Conservation (phyloP, 352 stramenopile species). For the Phytophthora macrochlamydospora region DNA sequence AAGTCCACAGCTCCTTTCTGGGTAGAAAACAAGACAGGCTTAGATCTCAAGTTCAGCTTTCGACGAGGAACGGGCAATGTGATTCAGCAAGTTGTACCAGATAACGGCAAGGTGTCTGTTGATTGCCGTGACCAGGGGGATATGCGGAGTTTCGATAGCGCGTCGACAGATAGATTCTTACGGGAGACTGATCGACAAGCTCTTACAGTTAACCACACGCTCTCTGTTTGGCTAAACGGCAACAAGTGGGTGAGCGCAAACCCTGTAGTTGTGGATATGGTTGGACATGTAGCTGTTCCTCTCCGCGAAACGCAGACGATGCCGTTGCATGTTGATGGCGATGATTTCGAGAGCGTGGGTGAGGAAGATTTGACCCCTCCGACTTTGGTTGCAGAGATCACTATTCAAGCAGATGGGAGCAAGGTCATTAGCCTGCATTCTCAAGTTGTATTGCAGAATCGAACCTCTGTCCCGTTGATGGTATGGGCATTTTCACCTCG, state of each 20-base stretch:
- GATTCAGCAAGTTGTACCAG: slow-evolving; percentile 75
- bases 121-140: slow-evolving; percentile 87
- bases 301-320: slow-evolving; percentile 53
- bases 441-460: slow-evolving; percentile 86
- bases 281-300: slow-evolving; percentile 84
- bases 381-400: slow-evolving; percentile 87
- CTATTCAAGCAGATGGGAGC: slow-evolving; percentile 85
- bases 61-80: slow-evolving; percentile 76
- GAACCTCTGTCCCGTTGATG: slow-evolving; percentile 87
- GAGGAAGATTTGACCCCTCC: slow-evolving; percentile 73
- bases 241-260: slow-evolving; percentile 89
- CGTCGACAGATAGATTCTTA: slow-evolving; percentile 76
- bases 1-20: slow-evolving; percentile 90
- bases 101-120: slow-evolving; percentile 77
- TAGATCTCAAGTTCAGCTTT: slow-evolving; percentile 88
- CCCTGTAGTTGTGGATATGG: slow-evolving; percentile 87
- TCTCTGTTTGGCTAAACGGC: slow-evolving; percentile 88
- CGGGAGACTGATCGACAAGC: slow-evolving; percentile 72
- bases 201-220: slow-evolving; percentile 85
- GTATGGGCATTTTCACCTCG: slow-evolving; percentile 89
- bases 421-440: slow-evolving; percentile 90
- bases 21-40: slow-evolving; percentile 88
- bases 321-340: slow-evolving; percentile 17
- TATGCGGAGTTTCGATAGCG: slow-evolving; percentile 89
- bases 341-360: slow-evolving; percentile 36